Conservation (phyloP, 345 rosid genomes). For the Eucalyptus viminalis region DNA sequence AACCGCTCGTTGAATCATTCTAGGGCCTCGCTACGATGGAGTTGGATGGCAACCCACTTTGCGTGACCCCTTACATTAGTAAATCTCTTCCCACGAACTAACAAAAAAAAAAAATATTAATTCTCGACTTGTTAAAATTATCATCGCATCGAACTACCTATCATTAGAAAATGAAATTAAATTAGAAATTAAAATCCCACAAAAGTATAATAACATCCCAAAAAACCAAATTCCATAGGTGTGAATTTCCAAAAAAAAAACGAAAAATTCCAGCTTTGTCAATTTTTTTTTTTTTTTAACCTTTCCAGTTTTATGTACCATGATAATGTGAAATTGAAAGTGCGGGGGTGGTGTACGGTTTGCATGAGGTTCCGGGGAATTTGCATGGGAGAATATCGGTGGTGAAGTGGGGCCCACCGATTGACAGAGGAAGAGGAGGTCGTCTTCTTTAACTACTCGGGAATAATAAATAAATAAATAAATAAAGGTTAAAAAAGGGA, state of each 20-base stretch:
- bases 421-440: neutral
- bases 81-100: neutral
- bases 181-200: neutral
- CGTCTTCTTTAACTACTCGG: neutral
- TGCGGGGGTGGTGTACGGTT: neutral
- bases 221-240: too few relatives aligned
- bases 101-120: fast-evolving
- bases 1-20: neutral
- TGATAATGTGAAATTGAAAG: neutral
- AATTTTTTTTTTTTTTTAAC: neutral
- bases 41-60: neutral
- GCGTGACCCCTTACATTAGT: neutral
- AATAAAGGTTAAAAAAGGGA: neutral
- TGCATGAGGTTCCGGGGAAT: neutral
- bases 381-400: neutral
- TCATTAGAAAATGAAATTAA: neutral
- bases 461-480: too few relatives aligned
- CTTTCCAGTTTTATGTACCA: neutral
- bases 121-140: fast-evolving
- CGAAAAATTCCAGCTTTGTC: neutral
- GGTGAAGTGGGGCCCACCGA: neutral
- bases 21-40: neutral
- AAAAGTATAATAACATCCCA: neutral
- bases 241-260: neutral
- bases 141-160: neutral